Evolutionary conservation across 306 rosid genomes (phyloP).

Genomic region (Betula pendula): DNA sequence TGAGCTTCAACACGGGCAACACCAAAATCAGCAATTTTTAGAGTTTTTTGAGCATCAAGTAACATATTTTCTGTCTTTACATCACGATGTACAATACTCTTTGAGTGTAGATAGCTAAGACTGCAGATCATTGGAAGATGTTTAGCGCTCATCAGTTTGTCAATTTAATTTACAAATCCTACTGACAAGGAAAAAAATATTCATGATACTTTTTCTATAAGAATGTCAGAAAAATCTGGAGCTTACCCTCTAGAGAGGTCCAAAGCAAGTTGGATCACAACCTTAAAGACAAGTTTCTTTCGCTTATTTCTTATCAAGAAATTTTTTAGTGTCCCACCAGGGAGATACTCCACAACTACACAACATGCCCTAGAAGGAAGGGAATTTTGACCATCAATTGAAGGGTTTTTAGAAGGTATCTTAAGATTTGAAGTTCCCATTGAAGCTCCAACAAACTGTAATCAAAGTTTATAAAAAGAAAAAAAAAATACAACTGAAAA

Average conservation of each 20-base stretch:
- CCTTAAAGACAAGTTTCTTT: conserved; percentile 60
- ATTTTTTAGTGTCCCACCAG: conserved; percentile 64
- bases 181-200: background rate
- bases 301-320: conserved; percentile 42
- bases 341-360: conserved; percentile 63
- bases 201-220: background rate
- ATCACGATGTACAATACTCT: conserved; percentile 73
- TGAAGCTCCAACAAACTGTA: conserved; percentile 72
- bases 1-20: conserved; percentile 83
- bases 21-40: conserved; percentile 77
- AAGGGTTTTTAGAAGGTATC: conserved; percentile 53
- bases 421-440: conserved; percentile 69
- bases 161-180: background rate
- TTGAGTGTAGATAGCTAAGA: conserved; percentile 67
- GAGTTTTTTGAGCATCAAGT: conserved; percentile 27
- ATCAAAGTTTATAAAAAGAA: conserved; percentile 23
- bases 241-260: conserved; percentile 70
- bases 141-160: conserved; percentile 8
- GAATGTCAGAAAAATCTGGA: conserved; percentile 1
- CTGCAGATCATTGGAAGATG: conserved; percentile 30
- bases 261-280: conserved; percentile 61
- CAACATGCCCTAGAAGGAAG: conserved; percentile 67
- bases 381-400: conserved; percentile 35
- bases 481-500: conserved; percentile 11
- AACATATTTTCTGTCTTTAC: conserved; percentile 76